Base-by-base conservation (phyloP, 306 rosid species). In the Quercus wislizeni region DNA sequence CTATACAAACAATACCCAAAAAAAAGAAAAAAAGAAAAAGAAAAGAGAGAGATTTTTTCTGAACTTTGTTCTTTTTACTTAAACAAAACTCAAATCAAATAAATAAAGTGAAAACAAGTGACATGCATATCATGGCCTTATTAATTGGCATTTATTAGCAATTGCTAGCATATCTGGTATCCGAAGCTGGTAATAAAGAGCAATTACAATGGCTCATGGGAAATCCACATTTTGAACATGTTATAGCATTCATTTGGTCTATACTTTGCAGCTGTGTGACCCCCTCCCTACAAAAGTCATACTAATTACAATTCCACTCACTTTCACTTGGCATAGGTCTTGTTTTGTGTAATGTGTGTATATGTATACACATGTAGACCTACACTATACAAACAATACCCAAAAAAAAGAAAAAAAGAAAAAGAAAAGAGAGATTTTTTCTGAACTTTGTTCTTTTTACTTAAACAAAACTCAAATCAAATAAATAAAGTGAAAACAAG, bases 221-320 rank as follows among this genome's bases (percentile, higher is more conserved):
- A 78, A 10, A 74, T 69, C 80, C 80, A 78, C 62, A 56, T 78
- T 61, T 74, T 52, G 56, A 78, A 68, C 86, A 83, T 74, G 59
- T 76, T 68, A 83, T 74, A 74, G 69, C 83, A 78, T 69, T 83
- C 83, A 20, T 78, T 78, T 4, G 74, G 83, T 23, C 4, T 21
- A 30, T 78, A 69, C 41, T 83, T 69, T 11, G 74, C 63, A 38
- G 80, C 74, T 25, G 70, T 83, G 71, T 83, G 77, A 27, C 80
- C 83, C 38, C 70, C 83, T 68, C 80, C 80, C 77, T 73, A 19
- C 70, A 58, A 46, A 23, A 77, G 3, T 38, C 54, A 12, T 28
- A 63, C 41, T 63, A 28, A 5, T 14, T 15, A 63, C 14, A 28
- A 63, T 63, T 63, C 41, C 21, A 15, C 41, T 63, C 41, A 62